A percentile compares a stretch with the other conserved stretches of the same genome.
These are phyloP conservation scores for Candida tibetensis DNA, from an alignment of 805 yeast species.

Conservation along the genomic window DNA sequence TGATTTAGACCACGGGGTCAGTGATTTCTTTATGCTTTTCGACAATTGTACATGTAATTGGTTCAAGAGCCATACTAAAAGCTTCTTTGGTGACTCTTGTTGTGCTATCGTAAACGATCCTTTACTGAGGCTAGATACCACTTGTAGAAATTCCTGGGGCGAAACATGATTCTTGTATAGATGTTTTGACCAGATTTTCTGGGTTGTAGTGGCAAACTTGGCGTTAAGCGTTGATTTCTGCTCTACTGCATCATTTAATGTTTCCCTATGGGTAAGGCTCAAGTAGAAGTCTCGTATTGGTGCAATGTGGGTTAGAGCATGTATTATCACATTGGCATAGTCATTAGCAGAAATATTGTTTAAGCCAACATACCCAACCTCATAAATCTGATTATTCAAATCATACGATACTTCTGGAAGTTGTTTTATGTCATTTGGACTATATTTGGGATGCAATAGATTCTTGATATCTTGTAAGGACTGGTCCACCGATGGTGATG, in stretches of 20 bases:
- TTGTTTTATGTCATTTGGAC: constrained; percentile 25
- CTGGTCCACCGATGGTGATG: constrained; percentile 17
- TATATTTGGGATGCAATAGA: constrained; percentile 52
- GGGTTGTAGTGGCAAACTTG: constrained; percentile 44
- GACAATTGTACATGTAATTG: constrained; percentile 41
- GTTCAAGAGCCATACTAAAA: constrained; percentile 54
- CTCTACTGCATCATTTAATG: constrained; percentile 13
- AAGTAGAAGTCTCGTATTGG: constrained; percentile 41
- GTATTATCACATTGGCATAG: constrained; percentile 57
- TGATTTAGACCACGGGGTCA: constrained; percentile 26
- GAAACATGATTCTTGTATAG: constrained; percentile 63
- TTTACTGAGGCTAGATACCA: constrained; percentile 42
- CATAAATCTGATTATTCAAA: constrained; percentile 44
- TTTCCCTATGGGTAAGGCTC: constrained; percentile 17
- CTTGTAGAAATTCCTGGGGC: constrained; percentile 61
- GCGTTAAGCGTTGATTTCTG: constrained; percentile 29
- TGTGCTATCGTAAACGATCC: constrained; percentile 37
- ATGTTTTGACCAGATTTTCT: constrained; percentile 63
- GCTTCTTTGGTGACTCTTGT: constrained; percentile 50
- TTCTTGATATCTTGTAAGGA: constrained; percentile 50
- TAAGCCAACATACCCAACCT: constrained; percentile 66
- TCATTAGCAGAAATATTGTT: constrained; percentile 52
- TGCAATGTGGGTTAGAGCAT: constrained; percentile 51
- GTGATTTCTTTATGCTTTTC: constrained; percentile 12
- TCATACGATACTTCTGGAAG: constrained; percentile 37